Base-by-base conservation (phyloP, 208 protist species). In the Leishmania arabica region DNA sequence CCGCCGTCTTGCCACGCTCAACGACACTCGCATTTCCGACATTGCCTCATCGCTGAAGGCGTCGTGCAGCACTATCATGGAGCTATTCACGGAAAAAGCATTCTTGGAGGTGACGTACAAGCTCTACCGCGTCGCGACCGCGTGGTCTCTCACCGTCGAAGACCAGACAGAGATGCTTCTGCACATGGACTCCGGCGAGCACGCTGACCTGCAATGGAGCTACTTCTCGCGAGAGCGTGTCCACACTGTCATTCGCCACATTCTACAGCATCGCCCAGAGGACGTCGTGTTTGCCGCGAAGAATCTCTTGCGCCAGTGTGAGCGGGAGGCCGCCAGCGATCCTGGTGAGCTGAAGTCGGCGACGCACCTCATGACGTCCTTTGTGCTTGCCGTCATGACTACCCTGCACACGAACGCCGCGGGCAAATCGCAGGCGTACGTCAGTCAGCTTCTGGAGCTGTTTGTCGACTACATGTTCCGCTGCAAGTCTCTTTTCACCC, bases 111-210 rank as follows among this genome's bases (percentile, higher is more conserved):
- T 87, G 42, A 89, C 92, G 0, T 69, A 78, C 53, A 82, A 89
- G 72, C 88, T 97, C 19, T 75, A 87, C 66, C 70, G 86, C 17
- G 86, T 88, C 1, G 89, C 86, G 19, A 90, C 82, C 54, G 85
- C 76, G 73, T 87, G 86, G 81, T 91, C 85, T 17, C 86, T 95
- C 0, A 93, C 91, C 8, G 74, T 94, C 42, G 64, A 84, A 51
- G 88, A 94, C 62, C 90, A 94, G 81, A 89, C 88, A 49, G 79
- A 90, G 68, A 84, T 94, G 80, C 80, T 97, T 51, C 82, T 95
- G 42, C 75, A 91, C 66, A 82, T 86, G 82, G 78, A 86, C 51
- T 49, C 82, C 2, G 78, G 82, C 21, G 82, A 79, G 56, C 77
- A 77, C 72, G 85, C 83, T 71, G 86, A 95, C 81, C 62, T 83